These are phyloP conservation scores for Plenodomus lindquistii DNA, from an alignment of 2,329 filamentous ascomycete species.

Conservation along the genomic window DNA sequence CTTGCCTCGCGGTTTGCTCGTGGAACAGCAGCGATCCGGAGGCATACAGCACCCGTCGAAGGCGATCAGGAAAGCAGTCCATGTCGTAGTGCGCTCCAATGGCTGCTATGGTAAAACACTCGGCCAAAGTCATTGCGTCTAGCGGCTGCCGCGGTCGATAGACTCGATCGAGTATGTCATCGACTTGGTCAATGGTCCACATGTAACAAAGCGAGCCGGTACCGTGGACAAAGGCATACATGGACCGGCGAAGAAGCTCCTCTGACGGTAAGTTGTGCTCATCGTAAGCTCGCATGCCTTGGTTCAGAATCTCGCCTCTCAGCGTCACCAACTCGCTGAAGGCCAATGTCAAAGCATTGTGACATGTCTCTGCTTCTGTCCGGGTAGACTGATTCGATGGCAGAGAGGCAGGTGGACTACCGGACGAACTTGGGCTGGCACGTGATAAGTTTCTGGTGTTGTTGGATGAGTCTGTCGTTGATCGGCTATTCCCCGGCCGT, in stretches of 20 bases:
- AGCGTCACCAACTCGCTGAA: constrained; percentile 41
- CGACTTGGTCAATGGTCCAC: constrained; percentile 36
- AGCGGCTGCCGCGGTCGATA: constrained; percentile 32
- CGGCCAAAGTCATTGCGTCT: constrained; percentile 39
- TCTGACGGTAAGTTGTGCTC: constrained; percentile 34
- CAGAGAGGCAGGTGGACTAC: constrained; percentile 27
- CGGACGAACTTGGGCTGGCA: constrained; percentile 35
- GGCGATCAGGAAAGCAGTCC: constrained; percentile 38
- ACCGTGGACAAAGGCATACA: constrained; percentile 40
- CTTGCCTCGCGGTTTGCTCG: constrained; percentile 31
- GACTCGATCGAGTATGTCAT: constrained; percentile 41
- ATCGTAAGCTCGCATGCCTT: constrained; percentile 30
- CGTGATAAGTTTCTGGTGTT: constrained; percentile 26
- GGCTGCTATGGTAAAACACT: constrained; percentile 42
- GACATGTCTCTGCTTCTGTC: constrained; percentile 35
- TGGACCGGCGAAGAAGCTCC: constrained; percentile 31
- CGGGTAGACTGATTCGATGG: constrained; percentile 21
- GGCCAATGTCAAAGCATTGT: constrained; percentile 41
- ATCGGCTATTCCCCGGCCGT: constrained; percentile 25
- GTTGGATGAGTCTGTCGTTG: constrained; percentile 27
- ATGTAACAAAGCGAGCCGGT: constrained; percentile 44
- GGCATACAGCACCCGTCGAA: constrained; percentile 36
- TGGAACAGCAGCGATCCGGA: constrained; percentile 41
- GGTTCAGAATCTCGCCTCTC: constrained; percentile 34
- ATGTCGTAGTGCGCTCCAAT: constrained; percentile 45